Evolutionary conservation across 2,329 filamentous ascomycete species (phyloP).

Genomic region (Botryotinia convoluta): DNA sequence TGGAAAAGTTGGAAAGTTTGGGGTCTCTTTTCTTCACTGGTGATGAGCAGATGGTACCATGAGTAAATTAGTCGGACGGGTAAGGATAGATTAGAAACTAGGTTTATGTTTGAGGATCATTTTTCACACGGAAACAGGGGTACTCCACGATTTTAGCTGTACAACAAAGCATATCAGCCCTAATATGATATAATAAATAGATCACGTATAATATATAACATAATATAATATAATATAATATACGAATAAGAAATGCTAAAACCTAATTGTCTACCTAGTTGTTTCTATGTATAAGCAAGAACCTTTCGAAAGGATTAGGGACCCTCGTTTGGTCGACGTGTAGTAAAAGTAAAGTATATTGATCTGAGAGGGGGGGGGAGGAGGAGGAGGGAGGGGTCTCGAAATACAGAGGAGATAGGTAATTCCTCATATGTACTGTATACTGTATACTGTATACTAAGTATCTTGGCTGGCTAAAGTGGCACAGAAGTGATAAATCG

Average conservation of each 20-base stretch:
- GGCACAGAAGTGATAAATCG: background rate
- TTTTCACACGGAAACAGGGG: conserved; percentile 27
- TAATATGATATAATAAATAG: conserved; percentile 25
- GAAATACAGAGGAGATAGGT: background rate
- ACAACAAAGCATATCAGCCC: conserved; percentile 36
- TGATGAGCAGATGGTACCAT: conserved; percentile 5
- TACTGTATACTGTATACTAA: background rate
- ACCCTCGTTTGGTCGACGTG: background rate
- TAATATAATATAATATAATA: background rate
- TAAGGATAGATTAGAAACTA: conserved; percentile 15
- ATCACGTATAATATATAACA: background rate
- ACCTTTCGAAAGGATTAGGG: background rate
- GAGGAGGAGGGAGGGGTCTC: background rate
- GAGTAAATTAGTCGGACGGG: background rate
- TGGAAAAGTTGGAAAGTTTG: background rate
- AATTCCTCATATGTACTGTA: background rate
- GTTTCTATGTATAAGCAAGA: background rate
- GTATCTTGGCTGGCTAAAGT: background rate
- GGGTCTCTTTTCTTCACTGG: background rate
- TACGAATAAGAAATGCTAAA: conserved; percentile 15
- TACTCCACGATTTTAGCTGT: conserved; percentile 30
- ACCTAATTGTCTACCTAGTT: background rate
- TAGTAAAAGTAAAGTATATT: conserved; percentile 1
- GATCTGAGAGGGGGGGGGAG: background rate
- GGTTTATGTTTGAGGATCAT: conserved; percentile 38